Evolutionary conservation across 306 rosid genomes (phyloP).

Genomic region (Fragaria iinumae): DNA sequence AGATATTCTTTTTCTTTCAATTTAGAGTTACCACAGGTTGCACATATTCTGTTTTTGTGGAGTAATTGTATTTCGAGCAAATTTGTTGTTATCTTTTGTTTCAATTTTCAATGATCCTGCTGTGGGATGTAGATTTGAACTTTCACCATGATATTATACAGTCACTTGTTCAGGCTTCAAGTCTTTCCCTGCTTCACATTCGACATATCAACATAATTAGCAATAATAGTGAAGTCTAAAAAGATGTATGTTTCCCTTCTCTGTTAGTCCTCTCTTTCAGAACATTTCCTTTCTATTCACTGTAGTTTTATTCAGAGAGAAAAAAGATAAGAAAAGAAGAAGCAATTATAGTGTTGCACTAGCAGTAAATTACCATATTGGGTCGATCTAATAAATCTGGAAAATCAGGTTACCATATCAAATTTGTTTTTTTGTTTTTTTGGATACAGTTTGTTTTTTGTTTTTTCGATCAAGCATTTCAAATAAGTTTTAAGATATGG

Average conservation of each 20-base stretch:
- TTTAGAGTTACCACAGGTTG: conserved; percentile 1
- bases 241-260: neutral
- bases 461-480: no score
- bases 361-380: neutral
- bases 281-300: neutral
- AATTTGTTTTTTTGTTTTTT: no score
- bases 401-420: neutral
- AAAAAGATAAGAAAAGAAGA: neutral
- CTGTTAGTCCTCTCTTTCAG: neutral
- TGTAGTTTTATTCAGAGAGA: neutral
- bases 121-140: neutral
- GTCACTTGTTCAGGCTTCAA: neutral
- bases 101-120: neutral
- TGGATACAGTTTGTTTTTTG: no score
- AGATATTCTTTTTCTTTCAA: conserved; percentile 6
- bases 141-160: neutral
- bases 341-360: neutral
- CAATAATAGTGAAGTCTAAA: neutral
- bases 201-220: neutral
- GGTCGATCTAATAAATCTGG: no score
- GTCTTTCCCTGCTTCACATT: neutral
- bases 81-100: neutral
- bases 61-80: neutral
- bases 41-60: neutral
- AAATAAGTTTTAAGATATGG: no score